phyloP scores from a whole-genome alignment of 192 early-diverging fungal genomes.

The Umbelopsis sp. region DNA sequence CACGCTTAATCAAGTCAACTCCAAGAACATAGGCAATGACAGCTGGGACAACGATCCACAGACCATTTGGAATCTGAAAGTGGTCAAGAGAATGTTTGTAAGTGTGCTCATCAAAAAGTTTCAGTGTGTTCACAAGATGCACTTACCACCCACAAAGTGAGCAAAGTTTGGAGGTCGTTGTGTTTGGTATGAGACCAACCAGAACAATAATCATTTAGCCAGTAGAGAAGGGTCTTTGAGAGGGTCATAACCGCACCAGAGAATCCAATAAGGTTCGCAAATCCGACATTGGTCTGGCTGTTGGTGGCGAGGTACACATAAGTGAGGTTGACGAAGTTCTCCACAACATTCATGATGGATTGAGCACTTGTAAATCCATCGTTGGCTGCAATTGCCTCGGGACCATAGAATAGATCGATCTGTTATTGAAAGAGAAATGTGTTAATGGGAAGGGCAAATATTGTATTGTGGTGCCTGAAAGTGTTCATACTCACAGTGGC shows the following conservation, averaged over 20 bases:
- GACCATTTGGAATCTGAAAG: constrained; percentile 32
- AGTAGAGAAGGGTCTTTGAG: constrained; percentile 37
- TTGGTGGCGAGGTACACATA: constrained; percentile 19
- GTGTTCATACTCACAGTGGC: constrained; percentile 22
- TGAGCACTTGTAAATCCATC: constrained; percentile 41
- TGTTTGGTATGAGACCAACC: constrained; percentile 31
- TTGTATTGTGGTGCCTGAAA: not conserved
- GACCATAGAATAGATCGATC: constrained; percentile 40
- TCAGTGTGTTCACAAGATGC: not conserved
- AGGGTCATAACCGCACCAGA: constrained; percentile 27
- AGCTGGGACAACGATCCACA: constrained; percentile 35
- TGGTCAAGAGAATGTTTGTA: not conserved
- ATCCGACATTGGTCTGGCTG: not conserved
- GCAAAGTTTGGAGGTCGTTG: constrained; percentile 11
- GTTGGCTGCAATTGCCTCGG: constrained; percentile 22
- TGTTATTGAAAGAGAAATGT: not conserved
- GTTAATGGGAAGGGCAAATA: not conserved
- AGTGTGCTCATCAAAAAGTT: not conserved
- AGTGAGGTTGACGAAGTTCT: constrained; percentile 24
- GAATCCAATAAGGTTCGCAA: constrained; percentile 34
- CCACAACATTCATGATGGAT: constrained; percentile 34
- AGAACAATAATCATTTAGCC: constrained; percentile 32
- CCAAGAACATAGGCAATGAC: constrained; percentile 19
- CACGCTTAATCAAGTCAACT: not conserved
- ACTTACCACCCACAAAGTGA: constrained; percentile 33